A percentile compares a stretch with the other conserved stretches of the same genome.
Evolutionary conservation across 2,329 filamentous ascomycete species (phyloP).

Genomic region (Diplodia mutila): DNA sequence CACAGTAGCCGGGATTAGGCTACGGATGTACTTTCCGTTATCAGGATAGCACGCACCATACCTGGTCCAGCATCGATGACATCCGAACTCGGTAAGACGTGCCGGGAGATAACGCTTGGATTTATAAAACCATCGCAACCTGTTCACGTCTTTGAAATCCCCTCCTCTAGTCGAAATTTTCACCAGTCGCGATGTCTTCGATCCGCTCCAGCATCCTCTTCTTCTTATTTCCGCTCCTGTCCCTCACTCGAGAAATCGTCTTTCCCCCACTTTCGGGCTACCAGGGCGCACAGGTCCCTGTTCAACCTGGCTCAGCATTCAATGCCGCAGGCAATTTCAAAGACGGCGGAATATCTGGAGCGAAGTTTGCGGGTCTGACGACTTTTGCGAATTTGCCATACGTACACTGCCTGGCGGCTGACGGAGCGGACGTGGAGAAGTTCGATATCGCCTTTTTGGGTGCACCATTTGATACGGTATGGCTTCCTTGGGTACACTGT

Average conservation of each 20-base stretch:
- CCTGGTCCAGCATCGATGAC: background rate
- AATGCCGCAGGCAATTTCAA: constrained; percentile 29
- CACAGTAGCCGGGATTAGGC: background rate
- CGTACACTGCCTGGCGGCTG: constrained; percentile 49
- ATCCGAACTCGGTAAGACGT: background rate
- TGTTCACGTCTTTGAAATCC: too few relatives aligned
- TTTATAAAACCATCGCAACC: background rate
- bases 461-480: constrained; percentile 55
- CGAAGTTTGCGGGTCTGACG: constrained; percentile 47
- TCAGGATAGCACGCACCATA: background rate
- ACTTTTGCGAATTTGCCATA: constrained; percentile 55
- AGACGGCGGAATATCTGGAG: constrained; percentile 35
- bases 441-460: constrained; percentile 56
- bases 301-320: constrained; percentile 2
- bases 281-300: constrained; percentile 38
- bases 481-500: constrained; percentile 27
- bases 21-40: constrained; percentile 2
- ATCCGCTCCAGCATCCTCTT: background rate
- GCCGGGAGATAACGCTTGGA: background rate
- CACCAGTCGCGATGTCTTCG: background rate
- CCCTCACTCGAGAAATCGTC: constrained; percentile 45
- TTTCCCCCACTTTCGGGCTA: constrained; percentile 47
- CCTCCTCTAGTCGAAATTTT: too few relatives aligned
- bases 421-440: constrained; percentile 42
- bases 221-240: background rate